phyloP scores from a whole-genome alignment of 129 eudicot genomes.

The Helianthus tuberosus region DNA sequence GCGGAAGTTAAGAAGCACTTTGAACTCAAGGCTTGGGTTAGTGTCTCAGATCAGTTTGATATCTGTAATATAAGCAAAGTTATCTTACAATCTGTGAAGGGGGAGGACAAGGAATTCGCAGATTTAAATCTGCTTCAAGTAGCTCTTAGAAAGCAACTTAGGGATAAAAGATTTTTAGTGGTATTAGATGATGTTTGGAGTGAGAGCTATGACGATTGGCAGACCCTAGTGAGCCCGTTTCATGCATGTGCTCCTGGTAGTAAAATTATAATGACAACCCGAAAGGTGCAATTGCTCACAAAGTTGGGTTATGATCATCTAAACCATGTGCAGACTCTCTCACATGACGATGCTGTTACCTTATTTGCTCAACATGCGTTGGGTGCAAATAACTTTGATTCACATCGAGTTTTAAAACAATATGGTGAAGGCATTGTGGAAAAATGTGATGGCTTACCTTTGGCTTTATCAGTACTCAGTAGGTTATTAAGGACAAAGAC shows the following conservation, averaged over 20 bases:
- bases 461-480: conserved; percentile 2
- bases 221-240: not conserved
- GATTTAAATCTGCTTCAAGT: not conserved
- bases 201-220: not conserved
- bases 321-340: not conserved
- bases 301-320: not conserved
- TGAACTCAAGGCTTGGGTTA: not conserved
- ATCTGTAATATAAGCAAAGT: not conserved
- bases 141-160: not conserved
- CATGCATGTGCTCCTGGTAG: not conserved
- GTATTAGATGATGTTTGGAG: conserved; percentile 13
- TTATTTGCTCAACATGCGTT: conserved; percentile 2
- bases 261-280: not conserved
- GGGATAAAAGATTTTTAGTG: not conserved
- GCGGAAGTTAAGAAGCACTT: not conserved
- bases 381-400: not conserved
- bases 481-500: not conserved
- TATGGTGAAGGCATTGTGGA: conserved; percentile 1
- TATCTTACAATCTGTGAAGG: not conserved
- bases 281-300: not conserved
- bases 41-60: conserved; percentile 11
- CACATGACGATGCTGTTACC: not conserved
- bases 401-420: not conserved
- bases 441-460: conserved; percentile 17
- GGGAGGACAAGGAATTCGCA: not conserved